Base-by-base conservation (phyloP, 257 asterid genomes). In the Nicotiana tabacum region DNA sequence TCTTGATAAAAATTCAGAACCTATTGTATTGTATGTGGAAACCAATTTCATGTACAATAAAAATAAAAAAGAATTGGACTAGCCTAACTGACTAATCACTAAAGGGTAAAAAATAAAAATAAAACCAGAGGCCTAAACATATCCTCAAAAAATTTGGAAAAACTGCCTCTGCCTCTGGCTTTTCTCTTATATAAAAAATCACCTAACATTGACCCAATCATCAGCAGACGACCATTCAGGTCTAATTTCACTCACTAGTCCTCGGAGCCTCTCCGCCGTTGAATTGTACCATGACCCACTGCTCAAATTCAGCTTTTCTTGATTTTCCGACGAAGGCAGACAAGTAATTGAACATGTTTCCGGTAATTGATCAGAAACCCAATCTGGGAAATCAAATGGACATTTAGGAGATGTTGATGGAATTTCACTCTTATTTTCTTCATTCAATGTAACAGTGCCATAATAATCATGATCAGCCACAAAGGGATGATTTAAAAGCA, bases 401-500 rank as follows among this genome's bases (percentile, higher is more conserved):
- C 97, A 87, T 78, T 91, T 88, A 0, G 99, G 98, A 76, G 99
- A 95, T 0, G 81, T 43, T 4, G 90, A 86, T 5, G 83, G 64
- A 15, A 77, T 60, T 3, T 66, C 57, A 35, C 8, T 81, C 55
- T 56, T 21, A 21, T 4, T 46, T 17, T 70, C 13, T 15, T 56
- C 82, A 58, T 77, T 77, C 43, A 48, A 83, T 64, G 84, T 32
- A 77, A 70, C 83, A 74, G 67, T 62, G 7, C 55, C 85, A 12
- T 43, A 8, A 43, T 39, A 74, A 6, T 9, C 84, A 51, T 80
- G 61, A 82, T 30, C 85, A 3, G 78, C 46, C 56, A 95, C 85
- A 18, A 95, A 95, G 17, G 97, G 96, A 77, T 95, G 99, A 55
- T 88, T 58, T 30, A 92, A 55, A 39, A 95, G 98, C 99, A 94